Percentiles rank a stretch among this genome's conserved stretches.
Conservation (phyloP, 495 filamentous ascomycete species). For the Apodospora peruviana region DNA sequence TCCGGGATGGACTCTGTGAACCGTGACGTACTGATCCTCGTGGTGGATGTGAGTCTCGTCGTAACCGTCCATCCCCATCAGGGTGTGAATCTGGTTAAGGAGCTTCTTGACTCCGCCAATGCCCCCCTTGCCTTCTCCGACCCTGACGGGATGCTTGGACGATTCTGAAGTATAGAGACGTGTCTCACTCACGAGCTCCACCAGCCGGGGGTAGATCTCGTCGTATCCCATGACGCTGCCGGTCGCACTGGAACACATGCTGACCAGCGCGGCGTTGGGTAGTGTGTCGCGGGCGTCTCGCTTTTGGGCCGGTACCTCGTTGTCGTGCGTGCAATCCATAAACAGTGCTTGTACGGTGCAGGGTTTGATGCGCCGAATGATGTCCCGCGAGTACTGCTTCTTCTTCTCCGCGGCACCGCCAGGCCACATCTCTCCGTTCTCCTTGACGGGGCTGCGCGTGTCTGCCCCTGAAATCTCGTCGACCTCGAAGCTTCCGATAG, state of each 20-base stretch:
- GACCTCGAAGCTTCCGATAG: slow-evolving; percentile 93
- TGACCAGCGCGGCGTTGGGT: slow-evolving; percentile 90
- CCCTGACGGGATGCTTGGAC: slow-evolving; percentile 53
- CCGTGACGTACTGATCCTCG: slow-evolving; percentile 90
- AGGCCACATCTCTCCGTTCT: slow-evolving; percentile 8
- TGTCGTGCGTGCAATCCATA: slow-evolving; percentile 99
- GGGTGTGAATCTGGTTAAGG: slow-evolving; percentile 83
- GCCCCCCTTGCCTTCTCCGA: slow-evolving; percentile 63
- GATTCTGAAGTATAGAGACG: slow-evolving; percentile 71
- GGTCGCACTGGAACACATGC: slow-evolving; percentile 89
- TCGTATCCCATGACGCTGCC: slow-evolving; percentile 99
- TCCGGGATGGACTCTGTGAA: slow-evolving; percentile 88
- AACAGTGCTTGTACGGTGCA: slow-evolving; percentile 89
- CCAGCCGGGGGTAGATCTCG: slow-evolving; percentile 86
- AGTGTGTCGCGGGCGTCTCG: slow-evolving; percentile 90
- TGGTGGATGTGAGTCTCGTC: slow-evolving; percentile 96
- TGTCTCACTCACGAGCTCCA: slow-evolving; percentile 86
- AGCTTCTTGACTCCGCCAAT: slow-evolving; percentile 87
- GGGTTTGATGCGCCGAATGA: slow-evolving; percentile 67
- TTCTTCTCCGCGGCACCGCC: slow-evolving; percentile 8
- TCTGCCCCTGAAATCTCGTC: slow-evolving; percentile 51
- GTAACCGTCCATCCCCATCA: slow-evolving; percentile 91
- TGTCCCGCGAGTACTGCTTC: slow-evolving; percentile 38
- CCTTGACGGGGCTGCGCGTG: slow-evolving; percentile 19
- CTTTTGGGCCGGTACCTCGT: slow-evolving; percentile 93